Evolutionary conservation across 2,329 filamentous ascomycete genomes (phyloP).

Genomic region (Tolypocladium endophyticum): DNA sequence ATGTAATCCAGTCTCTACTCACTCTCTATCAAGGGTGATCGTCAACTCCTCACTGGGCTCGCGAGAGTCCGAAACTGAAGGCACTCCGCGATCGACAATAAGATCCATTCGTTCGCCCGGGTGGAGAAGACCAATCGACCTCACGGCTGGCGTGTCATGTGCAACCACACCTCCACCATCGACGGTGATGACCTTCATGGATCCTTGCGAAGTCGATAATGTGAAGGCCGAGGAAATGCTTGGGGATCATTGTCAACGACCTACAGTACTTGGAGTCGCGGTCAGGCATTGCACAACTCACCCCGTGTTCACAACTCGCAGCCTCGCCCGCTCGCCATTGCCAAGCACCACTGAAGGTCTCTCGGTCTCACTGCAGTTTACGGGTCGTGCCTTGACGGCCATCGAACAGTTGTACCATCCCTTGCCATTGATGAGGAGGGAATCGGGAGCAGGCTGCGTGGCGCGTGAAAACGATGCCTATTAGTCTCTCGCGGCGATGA

Average conservation of each 20-base stretch:
- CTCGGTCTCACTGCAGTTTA: slow-evolving; percentile 4
- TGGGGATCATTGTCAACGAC: neutral
- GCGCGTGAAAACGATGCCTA: slow-evolving; percentile 13
- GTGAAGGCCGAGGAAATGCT: slow-evolving; percentile 5
- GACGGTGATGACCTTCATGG: slow-evolving; percentile 8
- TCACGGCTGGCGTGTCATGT: slow-evolving; percentile 4
- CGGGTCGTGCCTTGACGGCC: slow-evolving; percentile 6
- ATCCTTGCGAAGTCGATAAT: slow-evolving; percentile 1
- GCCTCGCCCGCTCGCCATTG: slow-evolving; percentile 4
- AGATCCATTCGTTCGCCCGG: slow-evolving; percentile 12
- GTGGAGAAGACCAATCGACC: slow-evolving; percentile 9
- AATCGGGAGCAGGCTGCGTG: slow-evolving; percentile 23
- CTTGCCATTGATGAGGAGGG: slow-evolving; percentile 27
- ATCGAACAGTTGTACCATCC: slow-evolving; percentile 10
- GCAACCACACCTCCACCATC: slow-evolving; percentile 8
- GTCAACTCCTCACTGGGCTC: neutral
- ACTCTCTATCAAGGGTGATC: slow-evolving; percentile 7
- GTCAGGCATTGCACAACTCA: neutral
- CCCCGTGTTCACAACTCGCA: slow-evolving; percentile 10
- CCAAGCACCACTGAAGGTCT: slow-evolving; percentile 4
- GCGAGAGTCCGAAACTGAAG: neutral
- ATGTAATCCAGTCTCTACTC: neutral
- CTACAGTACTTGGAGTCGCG: neutral
- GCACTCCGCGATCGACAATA: slow-evolving; percentile 1
- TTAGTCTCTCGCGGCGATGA: slow-evolving; percentile 2